Conservation (phyloP, 1,284 basidiomycete genomes). For the Irpex sp. region DNA sequence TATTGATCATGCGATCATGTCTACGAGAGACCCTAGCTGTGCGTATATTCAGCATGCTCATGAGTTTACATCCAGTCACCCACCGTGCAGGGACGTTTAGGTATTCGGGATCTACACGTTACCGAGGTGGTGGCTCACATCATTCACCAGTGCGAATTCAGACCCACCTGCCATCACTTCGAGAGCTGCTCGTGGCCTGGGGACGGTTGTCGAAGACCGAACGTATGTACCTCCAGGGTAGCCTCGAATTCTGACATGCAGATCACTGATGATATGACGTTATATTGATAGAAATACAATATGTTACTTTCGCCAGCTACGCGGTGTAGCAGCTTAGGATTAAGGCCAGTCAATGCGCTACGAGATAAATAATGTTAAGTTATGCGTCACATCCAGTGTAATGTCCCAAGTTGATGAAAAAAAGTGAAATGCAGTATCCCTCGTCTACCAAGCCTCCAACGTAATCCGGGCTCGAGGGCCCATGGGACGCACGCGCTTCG, state of each 20-base stretch:
- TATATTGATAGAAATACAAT: not conserved
- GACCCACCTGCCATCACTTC: not conserved
- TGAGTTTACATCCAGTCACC: too few species aligned
- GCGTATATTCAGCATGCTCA: too few species aligned
- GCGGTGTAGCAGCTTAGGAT: not conserved
- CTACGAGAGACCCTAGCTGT: too few species aligned
- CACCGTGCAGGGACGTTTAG: too few species aligned
- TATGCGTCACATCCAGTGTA: not conserved
- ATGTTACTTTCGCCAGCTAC: not conserved
- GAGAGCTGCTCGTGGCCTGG: not conserved
- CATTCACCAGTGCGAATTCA: not conserved
- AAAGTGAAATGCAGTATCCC: not conserved
- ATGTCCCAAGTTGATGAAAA: not conserved
- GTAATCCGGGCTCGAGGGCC: not conserved
- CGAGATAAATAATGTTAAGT: not conserved
- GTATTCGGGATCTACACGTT: not conserved
- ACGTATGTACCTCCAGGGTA: not conserved
- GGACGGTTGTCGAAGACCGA: not conserved
- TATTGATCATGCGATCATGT: too few species aligned
- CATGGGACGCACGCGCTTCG: not conserved
- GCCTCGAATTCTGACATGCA: not conserved
- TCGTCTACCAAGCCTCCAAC: not conserved
- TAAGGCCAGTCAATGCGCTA: not conserved
- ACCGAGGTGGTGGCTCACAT: not conserved
- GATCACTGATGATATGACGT: not conserved